Base-by-base conservation (phyloP, 2,329 filamentous ascomycete species). In the Sclerotinia trifoliorum region DNA sequence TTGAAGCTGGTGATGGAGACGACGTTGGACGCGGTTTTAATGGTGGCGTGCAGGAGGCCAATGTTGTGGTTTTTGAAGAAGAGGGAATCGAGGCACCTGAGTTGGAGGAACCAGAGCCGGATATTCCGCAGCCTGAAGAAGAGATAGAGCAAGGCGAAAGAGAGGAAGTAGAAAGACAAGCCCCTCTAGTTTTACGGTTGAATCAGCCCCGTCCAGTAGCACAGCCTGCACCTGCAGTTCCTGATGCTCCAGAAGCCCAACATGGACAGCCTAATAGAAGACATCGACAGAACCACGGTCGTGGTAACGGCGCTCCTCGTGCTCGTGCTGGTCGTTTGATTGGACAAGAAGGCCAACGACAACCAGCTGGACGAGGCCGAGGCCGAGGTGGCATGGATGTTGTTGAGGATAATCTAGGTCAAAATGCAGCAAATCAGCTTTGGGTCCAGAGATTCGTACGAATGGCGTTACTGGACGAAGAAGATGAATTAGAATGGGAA, bases 1-100 rank as follows among this genome's bases (percentile, higher is more conserved):
- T 96, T 32, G 92, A 96, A 78, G 88, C 86, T 57, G 94, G 94
- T 0, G 93, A 97, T 73, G 87, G 86, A 3, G 80, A 77, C 61
- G 73, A 77, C 68, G 75, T 75, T 46, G 77, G 73, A 11, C 69
- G 74, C 56, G 76, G 74, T 4, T 75, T 65, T 65, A 71, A 60
- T 42, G 75, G 73, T 44, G 73, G 71, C 8, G 57, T 62, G 24
- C 67, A 67, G 21, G 69, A 67, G 8, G 42, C 62, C 3, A 69
- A 64, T 3, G 64, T 68, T 2, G 69, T 66, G 32, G 57, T 72
- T 61, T 55, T 35, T 11, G 66, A 67, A 26, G 70, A 71, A 11
- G 70, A 72, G 11, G 67, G 58, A 39, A 35, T 66, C 1, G 35
- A 17, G 6, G 29, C 21, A 19, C 57, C 35, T 42, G 61, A 63